Evolutionary conservation across 768 basidiomycete genomes (phyloP).

Genomic region (Mycena metata): DNA sequence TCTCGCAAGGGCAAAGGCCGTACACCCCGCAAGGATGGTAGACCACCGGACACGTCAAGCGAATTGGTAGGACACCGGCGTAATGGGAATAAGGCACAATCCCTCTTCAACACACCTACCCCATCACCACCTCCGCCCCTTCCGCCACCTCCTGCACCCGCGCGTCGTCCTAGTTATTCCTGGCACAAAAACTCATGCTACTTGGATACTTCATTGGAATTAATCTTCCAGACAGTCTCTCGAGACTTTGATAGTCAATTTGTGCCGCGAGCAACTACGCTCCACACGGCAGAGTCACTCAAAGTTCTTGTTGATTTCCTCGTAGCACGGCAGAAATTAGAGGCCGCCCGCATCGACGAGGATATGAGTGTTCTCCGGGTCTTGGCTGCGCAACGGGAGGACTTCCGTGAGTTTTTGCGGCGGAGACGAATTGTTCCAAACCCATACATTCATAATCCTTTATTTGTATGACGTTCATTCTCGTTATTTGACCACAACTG

Average conservation of each 20-base stretch:
- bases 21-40: neutral
- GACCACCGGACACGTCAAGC: slow-evolving; percentile 11
- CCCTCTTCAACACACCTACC: neutral
- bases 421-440: neutral
- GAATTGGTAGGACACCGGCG: neutral
- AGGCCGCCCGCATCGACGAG: neutral
- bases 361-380: neutral
- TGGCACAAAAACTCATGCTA: slow-evolving; percentile 2
- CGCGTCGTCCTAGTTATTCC: neutral
- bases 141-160: neutral
- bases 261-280: neutral
- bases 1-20: neutral
- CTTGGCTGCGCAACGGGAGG: neutral
- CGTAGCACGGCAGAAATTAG: neutral
- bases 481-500: too few species aligned
- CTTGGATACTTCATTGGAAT: neutral
- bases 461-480: too few species aligned
- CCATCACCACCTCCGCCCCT: too few species aligned
- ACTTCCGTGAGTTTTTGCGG: neutral
- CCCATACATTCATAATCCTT: slow-evolving; percentile 1
- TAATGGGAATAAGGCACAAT: neutral
- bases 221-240: neutral
- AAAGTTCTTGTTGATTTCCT: neutral
- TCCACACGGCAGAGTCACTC: neutral
- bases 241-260: neutral